Conservation (phyloP, 75 land plant genomes). For the Pinus albicaulis region DNA sequence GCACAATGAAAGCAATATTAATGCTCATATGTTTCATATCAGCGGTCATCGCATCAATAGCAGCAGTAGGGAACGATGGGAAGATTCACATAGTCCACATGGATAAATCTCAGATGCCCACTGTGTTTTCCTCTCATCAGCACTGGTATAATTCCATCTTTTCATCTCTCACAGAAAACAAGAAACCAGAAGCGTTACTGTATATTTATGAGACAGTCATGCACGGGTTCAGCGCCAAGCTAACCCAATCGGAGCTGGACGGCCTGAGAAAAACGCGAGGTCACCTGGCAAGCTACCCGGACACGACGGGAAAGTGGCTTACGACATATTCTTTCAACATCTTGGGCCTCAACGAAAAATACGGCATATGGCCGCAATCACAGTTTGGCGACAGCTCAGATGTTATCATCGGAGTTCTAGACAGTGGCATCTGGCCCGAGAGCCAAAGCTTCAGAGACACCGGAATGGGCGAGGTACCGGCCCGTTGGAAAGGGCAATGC, state of each 20-base stretch:
- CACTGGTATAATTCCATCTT: not conserved
- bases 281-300: not conserved
- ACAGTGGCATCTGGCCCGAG: slow-evolving; percentile 19
- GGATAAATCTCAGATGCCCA: not conserved
- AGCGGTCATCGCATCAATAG: too few relatives aligned
- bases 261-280: not conserved
- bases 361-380: not conserved
- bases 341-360: not conserved
- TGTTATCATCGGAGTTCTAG: not conserved
- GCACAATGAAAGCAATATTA: too few relatives aligned
- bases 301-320: not conserved
- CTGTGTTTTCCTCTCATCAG: not conserved
- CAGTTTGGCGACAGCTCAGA: not conserved
- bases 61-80: too few relatives aligned
- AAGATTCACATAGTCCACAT: not conserved
- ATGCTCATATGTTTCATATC: too few relatives aligned
- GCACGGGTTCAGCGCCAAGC: slow-evolving; percentile 20
- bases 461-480: slow-evolving; percentile 8
- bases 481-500: slow-evolving; percentile 17
- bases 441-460: slow-evolving; percentile 16
- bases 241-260: slow-evolving; percentile 9
- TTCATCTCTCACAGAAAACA: not conserved
- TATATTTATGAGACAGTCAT: slow-evolving; percentile 19
- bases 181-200: not conserved
- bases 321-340: not conserved